These are phyloP conservation scores for Trichosporon sp. DNA, from an alignment of 1,284 basidiomycete species.

Conservation along the genomic window DNA sequence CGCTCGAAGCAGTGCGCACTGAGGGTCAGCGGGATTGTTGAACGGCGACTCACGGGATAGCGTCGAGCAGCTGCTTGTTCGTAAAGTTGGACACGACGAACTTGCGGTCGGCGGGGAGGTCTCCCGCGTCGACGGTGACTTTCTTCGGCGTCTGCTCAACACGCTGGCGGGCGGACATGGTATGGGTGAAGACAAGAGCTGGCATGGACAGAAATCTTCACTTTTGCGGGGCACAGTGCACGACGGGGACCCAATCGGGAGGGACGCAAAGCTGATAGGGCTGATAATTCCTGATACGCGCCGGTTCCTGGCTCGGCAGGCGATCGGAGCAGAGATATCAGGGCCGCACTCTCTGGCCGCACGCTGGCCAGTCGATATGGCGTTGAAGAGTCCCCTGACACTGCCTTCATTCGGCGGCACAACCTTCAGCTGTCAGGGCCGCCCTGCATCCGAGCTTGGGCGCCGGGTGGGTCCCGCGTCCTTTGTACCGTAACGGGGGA, in stretches of 20 bases:
- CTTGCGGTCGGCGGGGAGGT: constrained; percentile 26
- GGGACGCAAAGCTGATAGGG: neutral
- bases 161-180: constrained; percentile 30
- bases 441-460: too few species aligned
- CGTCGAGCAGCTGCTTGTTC: constrained; percentile 66
- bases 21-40: constrained; percentile 18
- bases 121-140: constrained; percentile 20
- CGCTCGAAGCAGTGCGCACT: constrained; percentile 91
- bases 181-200: constrained; percentile 14
- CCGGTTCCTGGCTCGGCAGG: neutral
- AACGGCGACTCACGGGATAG: constrained; percentile 69
- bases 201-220: neutral
- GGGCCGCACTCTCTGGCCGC: neutral
- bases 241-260: neutral
- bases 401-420: neutral
- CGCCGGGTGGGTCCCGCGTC: too few species aligned
- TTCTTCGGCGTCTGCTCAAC: constrained; percentile 23
- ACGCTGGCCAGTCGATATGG: neutral
- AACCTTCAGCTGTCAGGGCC: too few species aligned
- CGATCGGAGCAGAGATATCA: constrained; percentile 7
- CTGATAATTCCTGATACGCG: constrained; percentile 7
- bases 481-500: too few species aligned
- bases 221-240: neutral
- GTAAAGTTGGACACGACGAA: constrained; percentile 56
- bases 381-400: neutral